phyloP scores from a whole-genome alignment of 2,329 filamentous ascomycete species.

The Domatiomyces globalis region DNA sequence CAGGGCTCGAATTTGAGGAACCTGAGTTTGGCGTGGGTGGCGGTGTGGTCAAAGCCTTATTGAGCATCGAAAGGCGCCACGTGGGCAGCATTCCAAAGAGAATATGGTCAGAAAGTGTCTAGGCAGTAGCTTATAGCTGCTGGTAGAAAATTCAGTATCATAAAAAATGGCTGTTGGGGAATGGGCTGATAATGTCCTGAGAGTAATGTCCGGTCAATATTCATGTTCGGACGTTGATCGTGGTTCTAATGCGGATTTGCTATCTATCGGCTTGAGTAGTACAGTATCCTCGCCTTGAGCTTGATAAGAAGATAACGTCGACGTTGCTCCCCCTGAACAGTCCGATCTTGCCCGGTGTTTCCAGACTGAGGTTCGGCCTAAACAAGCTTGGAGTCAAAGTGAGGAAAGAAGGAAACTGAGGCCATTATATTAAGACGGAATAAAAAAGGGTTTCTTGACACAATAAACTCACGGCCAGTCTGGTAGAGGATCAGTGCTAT shows the following conservation, averaged over 20 bases:
- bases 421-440: too few relatives aligned
- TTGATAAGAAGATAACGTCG: not conserved
- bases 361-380: too few relatives aligned
- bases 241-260: not conserved
- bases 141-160: not conserved
- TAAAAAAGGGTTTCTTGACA: too few relatives aligned
- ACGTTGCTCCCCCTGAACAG: too few relatives aligned
- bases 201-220: not conserved
- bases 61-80: slow-evolving; percentile 5
- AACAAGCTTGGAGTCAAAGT: too few relatives aligned
- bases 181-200: not conserved
- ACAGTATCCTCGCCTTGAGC: not conserved
- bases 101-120: too few relatives aligned
- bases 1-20: not conserved
- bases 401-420: too few relatives aligned
- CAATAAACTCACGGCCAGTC: too few relatives aligned
- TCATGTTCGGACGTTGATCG: not conserved
- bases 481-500: too few relatives aligned
- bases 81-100: slow-evolving; percentile 4
- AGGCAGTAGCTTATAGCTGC: too few relatives aligned
- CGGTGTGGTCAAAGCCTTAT: slow-evolving; percentile 8
- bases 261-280: not conserved
- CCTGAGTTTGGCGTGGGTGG: slow-evolving; percentile 6
- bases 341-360: too few relatives aligned
- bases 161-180: not conserved